These are phyloP conservation scores for Lunularia cruciata DNA, from an alignment of 225 moss, liverwort and hornwort species.

Conservation along the genomic window DNA sequence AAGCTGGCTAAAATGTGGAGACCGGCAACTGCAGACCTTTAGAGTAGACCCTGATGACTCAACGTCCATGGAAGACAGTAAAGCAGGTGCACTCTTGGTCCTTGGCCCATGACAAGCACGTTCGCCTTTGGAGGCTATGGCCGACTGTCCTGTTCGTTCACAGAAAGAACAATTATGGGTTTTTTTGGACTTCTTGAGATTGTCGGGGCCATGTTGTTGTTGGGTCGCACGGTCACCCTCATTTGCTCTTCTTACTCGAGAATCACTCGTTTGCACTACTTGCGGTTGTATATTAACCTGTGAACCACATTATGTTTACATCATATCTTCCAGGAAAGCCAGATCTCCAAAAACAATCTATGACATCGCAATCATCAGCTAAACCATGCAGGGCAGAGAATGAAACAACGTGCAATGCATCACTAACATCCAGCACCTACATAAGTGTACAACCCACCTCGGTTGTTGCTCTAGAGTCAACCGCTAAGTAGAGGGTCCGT, in stretches of 20 bases:
- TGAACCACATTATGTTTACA: background rate
- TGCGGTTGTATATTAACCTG: slow-evolving; percentile 36
- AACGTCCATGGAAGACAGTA: slow-evolving; percentile 23
- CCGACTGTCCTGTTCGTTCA: no score
- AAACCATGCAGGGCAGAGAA: background rate
- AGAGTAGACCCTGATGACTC: slow-evolving; percentile 53
- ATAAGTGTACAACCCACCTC: no score
- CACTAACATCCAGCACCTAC: background rate
- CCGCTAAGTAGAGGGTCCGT: no score
- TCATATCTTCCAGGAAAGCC: background rate
- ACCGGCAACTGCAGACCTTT: slow-evolving; percentile 38
- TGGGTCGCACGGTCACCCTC: background rate
- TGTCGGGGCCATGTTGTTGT: background rate
- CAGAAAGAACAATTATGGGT: background rate
- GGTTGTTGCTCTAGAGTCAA: no score
- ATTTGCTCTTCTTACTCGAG: background rate
- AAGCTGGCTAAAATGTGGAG: background rate
- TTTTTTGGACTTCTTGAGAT: background rate
- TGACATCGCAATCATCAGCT: background rate
- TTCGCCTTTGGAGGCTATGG: background rate
- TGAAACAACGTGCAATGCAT: background rate
- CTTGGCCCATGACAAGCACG: background rate
- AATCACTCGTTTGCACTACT: background rate
- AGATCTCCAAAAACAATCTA: background rate
- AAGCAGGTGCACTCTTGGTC: background rate